Base-by-base conservation (phyloP, 495 filamentous ascomycete species). In the Penicillium ucsense region DNA sequence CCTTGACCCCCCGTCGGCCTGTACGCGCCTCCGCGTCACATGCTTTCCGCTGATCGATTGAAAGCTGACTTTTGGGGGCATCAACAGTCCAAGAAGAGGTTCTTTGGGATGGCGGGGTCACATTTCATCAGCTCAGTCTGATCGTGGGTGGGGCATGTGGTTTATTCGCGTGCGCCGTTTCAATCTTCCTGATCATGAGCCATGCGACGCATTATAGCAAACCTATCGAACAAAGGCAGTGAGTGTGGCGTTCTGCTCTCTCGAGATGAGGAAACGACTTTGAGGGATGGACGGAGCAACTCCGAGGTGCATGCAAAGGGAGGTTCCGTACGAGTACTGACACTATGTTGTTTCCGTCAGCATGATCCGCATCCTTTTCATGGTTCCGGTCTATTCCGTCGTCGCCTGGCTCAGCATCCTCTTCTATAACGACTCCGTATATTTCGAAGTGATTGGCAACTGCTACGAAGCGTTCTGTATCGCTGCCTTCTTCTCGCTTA, bases 391-490 rank as follows among this genome's bases (percentile, higher is more conserved):
- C 44, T 95, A 94, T 60, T 77, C 86, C 31, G 68, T 81, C 41
- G 84, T 89, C 43, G 81, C 86, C 37, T 89, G 86, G 70, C 77
- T 94, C 45, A 80, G 78, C 46, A 83, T 89, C 51, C 75, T 74
- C 49, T 89, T 80, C 67, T 92, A 94, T 45, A 78, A 78, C 64
- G 79, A 91, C 52, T 79, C 84, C 9, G 79, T 94, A 35, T 95
- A 94, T 62, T 94, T 84, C 61, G 72, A 85, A 53, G 82, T 94
- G 31, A 57, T 89, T 43, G 80, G 85, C 51, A 82, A 94, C 58
- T 94, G 86, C 65, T 94, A 94, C 64, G 89, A 95, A 70, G 88
- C 89, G 4, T 92, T 95, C 56, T 85, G 88, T 38, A 91, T 95
- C 49, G 83, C 87, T 32, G 84, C 83, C 46, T 95, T 95, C 74